Base-by-base conservation (phyloP, 2,329 filamentous ascomycete genomes). In the Lachnellula cervina region DNA sequence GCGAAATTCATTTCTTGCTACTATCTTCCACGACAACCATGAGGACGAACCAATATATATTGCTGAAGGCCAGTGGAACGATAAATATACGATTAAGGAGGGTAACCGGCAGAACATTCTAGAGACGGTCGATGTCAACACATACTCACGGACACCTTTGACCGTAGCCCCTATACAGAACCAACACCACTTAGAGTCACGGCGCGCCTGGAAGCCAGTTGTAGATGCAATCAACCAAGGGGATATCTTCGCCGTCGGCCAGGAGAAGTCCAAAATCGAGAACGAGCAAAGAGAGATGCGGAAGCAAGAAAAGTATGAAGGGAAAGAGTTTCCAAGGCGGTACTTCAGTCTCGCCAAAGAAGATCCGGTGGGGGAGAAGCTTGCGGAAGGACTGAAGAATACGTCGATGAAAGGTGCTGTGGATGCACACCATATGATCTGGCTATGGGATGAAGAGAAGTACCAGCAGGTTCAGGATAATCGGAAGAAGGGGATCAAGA, bases 41-140 rank as follows among this genome's bases (percentile, higher is more conserved):
- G 89, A 85, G 71, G 87, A 86, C 71, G 85, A 88, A 51, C 80
- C 84, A 58, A 77, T 86, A 51, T 97, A 92, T 77, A 89, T 84
- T n/a, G 80, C 87, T 37, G 86, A 91, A 28, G 94, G 94, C 23
- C 89, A 94, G 71, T 97, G 94, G 94, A 94, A 85, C 56, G 89
- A 90, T 64, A 76, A 77, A 7, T 94, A 96, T 69, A 82, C 80
- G 42, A 85, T 97, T 68, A 89, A 88, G 74, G 80, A 90, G 62
- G 79, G 79, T 67, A 75, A 77, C 57, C 79, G 78, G 62, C 69
- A 71, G 16, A 77, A 74, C 28, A 69, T 80, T 17, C 62, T 89
- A 45, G 80, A 84, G 32, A 75, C 73, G 6, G 88, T 88, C 69
- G 78, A 84, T 60, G 80, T 85, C 25, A 76, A 76, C 49, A 73